Evolutionary conservation across 2,329 filamentous ascomycete genomes (phyloP).

Genomic region (Colletotrichum sidae): DNA sequence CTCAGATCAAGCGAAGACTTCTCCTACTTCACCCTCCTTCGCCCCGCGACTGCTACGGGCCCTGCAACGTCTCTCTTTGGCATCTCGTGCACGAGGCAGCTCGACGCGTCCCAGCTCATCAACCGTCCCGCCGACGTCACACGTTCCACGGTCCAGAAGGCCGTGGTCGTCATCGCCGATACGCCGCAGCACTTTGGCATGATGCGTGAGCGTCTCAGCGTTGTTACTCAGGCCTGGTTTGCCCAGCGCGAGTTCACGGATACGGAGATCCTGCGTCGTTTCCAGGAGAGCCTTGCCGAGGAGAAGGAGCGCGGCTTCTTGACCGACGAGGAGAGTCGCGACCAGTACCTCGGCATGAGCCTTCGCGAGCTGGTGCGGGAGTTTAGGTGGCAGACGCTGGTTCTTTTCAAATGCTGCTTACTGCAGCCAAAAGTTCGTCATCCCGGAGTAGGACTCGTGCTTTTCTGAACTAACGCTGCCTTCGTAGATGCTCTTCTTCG

Average conservation of each 20-base stretch:
- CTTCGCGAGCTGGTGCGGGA: slow-evolving; percentile 92
- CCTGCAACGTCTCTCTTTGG: slow-evolving; percentile 90
- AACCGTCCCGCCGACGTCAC: slow-evolving; percentile 90
- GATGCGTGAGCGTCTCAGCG: slow-evolving; percentile 86
- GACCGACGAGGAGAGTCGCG: slow-evolving; percentile 77
- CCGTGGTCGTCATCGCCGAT: slow-evolving; percentile 94
- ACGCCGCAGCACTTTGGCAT: slow-evolving; percentile 91
- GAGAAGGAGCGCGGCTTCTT: slow-evolving; percentile 69
- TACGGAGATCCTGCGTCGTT: slow-evolving; percentile 87
- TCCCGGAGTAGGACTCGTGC: not conserved
- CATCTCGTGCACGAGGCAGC: slow-evolving; percentile 93
- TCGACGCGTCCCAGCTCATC: slow-evolving; percentile 82
- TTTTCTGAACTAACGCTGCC: not conserved
- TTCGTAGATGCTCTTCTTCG: slow-evolving; percentile 94
- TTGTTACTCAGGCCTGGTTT: slow-evolving; percentile 97
- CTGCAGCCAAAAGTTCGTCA: slow-evolving; percentile 87
- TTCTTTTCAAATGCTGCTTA: slow-evolving; percentile 92
- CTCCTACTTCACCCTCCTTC: slow-evolving; percentile 94
- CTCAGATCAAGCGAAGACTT: slow-evolving; percentile 90
- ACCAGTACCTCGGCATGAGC: slow-evolving; percentile 90
- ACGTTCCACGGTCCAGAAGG: slow-evolving; percentile 97
- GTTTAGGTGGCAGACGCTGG: slow-evolving; percentile 93
- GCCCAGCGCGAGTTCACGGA: slow-evolving; percentile 93
- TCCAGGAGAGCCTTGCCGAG: slow-evolving; percentile 87
- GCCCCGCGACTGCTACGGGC: slow-evolving; percentile 63